Percentiles rank a stretch among this genome's conserved stretches.
Evolutionary conservation across 805 yeast genomes (phyloP).

Genomic region (Wickerhamiella azyma): DNA sequence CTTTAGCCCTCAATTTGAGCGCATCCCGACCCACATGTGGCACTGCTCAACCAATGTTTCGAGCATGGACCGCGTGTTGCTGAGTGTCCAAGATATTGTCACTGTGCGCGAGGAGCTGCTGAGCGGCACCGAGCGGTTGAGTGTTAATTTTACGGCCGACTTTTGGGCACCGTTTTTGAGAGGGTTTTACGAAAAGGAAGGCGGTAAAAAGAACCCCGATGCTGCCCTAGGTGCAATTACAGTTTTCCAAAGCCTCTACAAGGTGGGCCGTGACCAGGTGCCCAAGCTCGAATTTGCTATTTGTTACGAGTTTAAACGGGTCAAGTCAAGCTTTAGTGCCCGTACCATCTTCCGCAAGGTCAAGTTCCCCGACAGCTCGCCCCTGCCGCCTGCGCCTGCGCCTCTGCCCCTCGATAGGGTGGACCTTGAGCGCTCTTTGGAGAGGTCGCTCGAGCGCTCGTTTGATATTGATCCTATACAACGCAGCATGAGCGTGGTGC

Average conservation of each 20-base stretch:
- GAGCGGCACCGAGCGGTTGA: constrained; percentile 22
- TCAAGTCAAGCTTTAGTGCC: constrained; percentile 25
- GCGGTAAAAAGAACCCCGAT: constrained; percentile 17
- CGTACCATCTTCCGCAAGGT: constrained; percentile 26
- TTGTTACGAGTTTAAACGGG: constrained; percentile 26
- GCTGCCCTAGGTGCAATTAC: constrained; percentile 25
- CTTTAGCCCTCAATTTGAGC: constrained; percentile 4
- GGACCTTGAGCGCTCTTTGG: too few relatives aligned
- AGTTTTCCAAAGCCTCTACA: constrained; percentile 23
- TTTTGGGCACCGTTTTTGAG: constrained; percentile 28
- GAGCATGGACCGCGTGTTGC: constrained; percentile 23
- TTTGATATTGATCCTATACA: constrained; percentile 2
- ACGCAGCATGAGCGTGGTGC: constrained; percentile 7
- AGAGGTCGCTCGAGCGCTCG: too few relatives aligned
- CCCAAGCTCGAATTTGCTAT: constrained; percentile 22
- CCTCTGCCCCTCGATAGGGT: constrained; percentile 4
- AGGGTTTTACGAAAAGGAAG: constrained; percentile 16
- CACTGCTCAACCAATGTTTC: constrained; percentile 23
- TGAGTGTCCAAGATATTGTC: constrained; percentile 17
- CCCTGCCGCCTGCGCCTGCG: constrained; percentile 5
- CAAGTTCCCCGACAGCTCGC: constrained; percentile 1
- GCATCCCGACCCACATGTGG: constrained; percentile 19
- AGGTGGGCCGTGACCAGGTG: constrained; percentile 12
- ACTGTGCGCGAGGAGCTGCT: constrained; percentile 16
- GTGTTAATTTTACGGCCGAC: constrained; percentile 26